Percentiles rank a stretch among this genome's conserved stretches.
These are phyloP conservation scores for Juncus effusus DNA, from an alignment of 176 grass and related monocot species.

Conservation along the genomic window DNA sequence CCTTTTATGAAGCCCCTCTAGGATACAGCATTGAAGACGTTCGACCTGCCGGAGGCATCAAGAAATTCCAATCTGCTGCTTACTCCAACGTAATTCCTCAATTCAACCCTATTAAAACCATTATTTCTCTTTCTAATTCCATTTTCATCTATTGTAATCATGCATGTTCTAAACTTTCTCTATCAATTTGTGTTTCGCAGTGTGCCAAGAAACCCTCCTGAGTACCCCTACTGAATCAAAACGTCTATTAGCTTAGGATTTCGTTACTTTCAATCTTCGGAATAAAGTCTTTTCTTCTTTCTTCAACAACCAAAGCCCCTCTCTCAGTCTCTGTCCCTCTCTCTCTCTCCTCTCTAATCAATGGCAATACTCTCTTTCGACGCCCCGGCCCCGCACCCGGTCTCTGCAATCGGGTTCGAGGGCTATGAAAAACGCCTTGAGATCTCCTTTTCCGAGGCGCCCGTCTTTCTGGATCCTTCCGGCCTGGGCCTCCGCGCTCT, in stretches of 20 bases:
- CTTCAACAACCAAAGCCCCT: slow-evolving; percentile 21
- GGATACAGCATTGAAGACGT: slow-evolving; percentile 49
- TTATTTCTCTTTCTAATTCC: background rate
- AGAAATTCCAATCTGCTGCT: slow-evolving; percentile 43
- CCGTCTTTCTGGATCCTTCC: slow-evolving; percentile 33
- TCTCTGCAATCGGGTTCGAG: slow-evolving; percentile 38
- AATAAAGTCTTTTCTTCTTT: slow-evolving; percentile 39
- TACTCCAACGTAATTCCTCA: slow-evolving; percentile 39
- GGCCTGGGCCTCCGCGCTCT: slow-evolving; percentile 31
- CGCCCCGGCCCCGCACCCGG: slow-evolving; percentile 12
- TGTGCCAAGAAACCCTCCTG: slow-evolving; percentile 43
- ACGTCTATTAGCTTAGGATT: slow-evolving; percentile 30
- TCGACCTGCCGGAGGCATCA: slow-evolving; percentile 44
- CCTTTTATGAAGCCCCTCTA: slow-evolving; percentile 41
- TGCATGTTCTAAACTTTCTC: slow-evolving; percentile 11
- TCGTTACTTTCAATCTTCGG: slow-evolving; percentile 7
- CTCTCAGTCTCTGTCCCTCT: slow-evolving; percentile 10
- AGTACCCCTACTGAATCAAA: background rate
- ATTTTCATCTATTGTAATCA: background rate
- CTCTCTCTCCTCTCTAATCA: slow-evolving; percentile 16
- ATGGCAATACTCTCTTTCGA: slow-evolving; percentile 28
- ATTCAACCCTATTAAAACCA: background rate
- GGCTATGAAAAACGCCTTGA: slow-evolving; percentile 47
- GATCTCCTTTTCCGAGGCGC: slow-evolving; percentile 40
- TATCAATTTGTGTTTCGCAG: slow-evolving; percentile 24